Percentiles rank a stretch among this genome's conserved stretches.
phyloP scores from a whole-genome alignment of 1,284 basidiomycete species.

The Termitomyces sp. region DNA sequence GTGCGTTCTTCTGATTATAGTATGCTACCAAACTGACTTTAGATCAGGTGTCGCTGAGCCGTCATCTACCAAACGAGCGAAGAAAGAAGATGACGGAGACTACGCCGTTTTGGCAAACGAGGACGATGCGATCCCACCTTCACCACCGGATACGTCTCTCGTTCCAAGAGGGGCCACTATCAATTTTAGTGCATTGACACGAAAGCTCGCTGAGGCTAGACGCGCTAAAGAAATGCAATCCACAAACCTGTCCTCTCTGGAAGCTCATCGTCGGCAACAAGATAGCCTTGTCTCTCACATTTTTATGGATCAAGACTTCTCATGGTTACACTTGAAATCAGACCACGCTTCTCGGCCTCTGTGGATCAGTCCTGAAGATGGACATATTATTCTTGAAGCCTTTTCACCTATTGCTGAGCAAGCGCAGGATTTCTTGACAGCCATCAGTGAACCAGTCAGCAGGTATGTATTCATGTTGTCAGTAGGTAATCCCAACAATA shows the following conservation, averaged over 20 bases:
- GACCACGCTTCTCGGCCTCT: constrained; percentile 89
- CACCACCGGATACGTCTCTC: constrained; percentile 48
- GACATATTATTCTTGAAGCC: constrained; percentile 93
- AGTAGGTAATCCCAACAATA: constrained; percentile 20
- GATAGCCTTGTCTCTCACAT: constrained; percentile 72
- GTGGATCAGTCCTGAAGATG: constrained; percentile 93
- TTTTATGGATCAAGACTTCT: constrained; percentile 80
- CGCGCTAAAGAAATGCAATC: constrained; percentile 37
- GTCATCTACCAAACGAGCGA: constrained; percentile 45
- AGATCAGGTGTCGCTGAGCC: constrained; percentile 29
- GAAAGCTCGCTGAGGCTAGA: constrained; percentile 63
- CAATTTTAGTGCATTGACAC: constrained; percentile 74
- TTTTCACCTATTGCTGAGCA: constrained; percentile 97
- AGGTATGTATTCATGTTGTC: constrained; percentile 54
- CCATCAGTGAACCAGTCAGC: constrained; percentile 98
- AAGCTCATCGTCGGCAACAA: constrained; percentile 62
- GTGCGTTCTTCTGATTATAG: background rate
- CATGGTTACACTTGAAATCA: constrained; percentile 78
- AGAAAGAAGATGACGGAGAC: constrained; percentile 44
- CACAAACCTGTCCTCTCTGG: constrained; percentile 42
- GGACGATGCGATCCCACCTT: constrained; percentile 48
- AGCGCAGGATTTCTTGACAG: constrained; percentile 97
- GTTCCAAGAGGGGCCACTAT: constrained; percentile 71
- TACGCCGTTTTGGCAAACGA: constrained; percentile 53
- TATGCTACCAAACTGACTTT: constrained; percentile 7